These are phyloP conservation scores for Aspergillus sojae DNA, from an alignment of 2,329 filamentous ascomycete genomes.

Conservation along the genomic window DNA sequence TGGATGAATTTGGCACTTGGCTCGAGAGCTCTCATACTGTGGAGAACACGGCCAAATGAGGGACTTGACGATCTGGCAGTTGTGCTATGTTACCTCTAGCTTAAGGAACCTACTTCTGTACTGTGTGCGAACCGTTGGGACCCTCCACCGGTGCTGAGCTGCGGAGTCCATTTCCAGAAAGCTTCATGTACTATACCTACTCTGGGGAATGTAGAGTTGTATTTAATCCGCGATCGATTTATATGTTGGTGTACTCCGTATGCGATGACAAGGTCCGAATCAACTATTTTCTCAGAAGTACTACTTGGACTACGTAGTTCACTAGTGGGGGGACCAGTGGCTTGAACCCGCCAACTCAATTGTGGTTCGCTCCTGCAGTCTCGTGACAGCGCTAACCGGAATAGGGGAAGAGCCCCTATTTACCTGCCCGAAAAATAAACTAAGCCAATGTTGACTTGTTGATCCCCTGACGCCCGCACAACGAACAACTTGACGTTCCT, in stretches of 20 bases:
- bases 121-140: not conserved
- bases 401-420: slow-evolving; percentile 25
- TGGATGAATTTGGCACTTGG: slow-evolving; percentile 55
- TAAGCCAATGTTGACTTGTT: slow-evolving; percentile 12
- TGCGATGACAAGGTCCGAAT: not conserved
- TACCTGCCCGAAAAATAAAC: slow-evolving; percentile 21
- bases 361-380: slow-evolving; percentile 34
- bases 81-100: not conserved
- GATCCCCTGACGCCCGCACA: slow-evolving; percentile 30
- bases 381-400: slow-evolving; percentile 32
- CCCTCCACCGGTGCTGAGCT: not conserved
- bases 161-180: not conserved
- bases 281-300: not conserved
- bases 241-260: not conserved
- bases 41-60: slow-evolving; percentile 30
- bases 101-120: not conserved
- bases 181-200: not conserved
- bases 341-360: slow-evolving; percentile 8
- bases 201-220: not conserved
- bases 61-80: not conserved
- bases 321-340: not conserved
- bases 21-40: slow-evolving; percentile 38
- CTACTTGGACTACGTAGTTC: not conserved
- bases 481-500: slow-evolving; percentile 24
- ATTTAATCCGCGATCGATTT: not conserved